Evolutionary conservation across 148 eudicot species (phyloP).

Genomic region (Nyssa sinensis): DNA sequence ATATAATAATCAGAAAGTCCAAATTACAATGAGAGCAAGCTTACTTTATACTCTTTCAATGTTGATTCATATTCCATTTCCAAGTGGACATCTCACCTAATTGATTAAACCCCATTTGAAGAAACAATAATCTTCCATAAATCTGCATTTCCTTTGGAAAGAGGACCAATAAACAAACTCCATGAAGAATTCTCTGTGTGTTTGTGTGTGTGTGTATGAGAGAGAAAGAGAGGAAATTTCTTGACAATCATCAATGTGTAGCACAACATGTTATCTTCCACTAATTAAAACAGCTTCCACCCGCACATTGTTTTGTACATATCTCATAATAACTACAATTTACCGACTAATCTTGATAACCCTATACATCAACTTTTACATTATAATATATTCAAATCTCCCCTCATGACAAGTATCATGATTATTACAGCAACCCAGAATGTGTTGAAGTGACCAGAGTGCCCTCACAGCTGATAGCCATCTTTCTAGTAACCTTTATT

Average conservation of each 20-base stretch:
- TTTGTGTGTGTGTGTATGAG: neutral
- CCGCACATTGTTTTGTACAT: neutral
- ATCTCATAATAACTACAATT: constrained; percentile 3
- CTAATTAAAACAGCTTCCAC: constrained; percentile 6
- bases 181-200: neutral
- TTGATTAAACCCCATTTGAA: constrained; percentile 33
- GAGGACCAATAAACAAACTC: neutral
- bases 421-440: neutral
- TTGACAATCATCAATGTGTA: constrained; percentile 5
- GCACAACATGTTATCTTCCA: neutral
- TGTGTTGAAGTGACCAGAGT: neutral
- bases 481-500: too few relatives aligned
- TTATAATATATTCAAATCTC: constrained; percentile 33
- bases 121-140: constrained; percentile 26
- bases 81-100: constrained; percentile 29
- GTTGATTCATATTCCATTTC: constrained; percentile 1
- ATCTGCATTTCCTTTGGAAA: neutral
- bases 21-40: constrained; percentile 17
- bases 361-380: constrained; percentile 12
- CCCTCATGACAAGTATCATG: constrained; percentile 13
- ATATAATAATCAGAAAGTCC: constrained; percentile 13
- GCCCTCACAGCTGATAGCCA: neutral
- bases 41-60: constrained; percentile 29
- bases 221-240: neutral
- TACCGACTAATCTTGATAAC: constrained; percentile 22